A percentile compares a stretch with the other conserved stretches of the same genome.
phyloP scores from a whole-genome alignment of 2,329 filamentous ascomycete species.

The Alternaria burnsii region DNA sequence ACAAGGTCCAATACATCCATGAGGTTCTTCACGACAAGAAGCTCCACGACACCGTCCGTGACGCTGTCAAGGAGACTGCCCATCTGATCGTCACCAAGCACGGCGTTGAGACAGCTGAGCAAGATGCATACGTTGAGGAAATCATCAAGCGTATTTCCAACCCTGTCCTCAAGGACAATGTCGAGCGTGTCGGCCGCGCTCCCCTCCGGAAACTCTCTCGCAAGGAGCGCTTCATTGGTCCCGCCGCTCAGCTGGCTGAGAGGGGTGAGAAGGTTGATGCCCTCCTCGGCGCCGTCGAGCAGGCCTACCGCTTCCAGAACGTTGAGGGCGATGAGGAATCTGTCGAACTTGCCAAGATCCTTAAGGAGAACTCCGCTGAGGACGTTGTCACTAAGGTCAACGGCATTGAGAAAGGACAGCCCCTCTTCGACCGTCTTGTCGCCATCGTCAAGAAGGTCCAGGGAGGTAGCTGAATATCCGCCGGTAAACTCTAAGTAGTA shows the following conservation, averaged over 20 bases:
- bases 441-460: slow-evolving; percentile 86
- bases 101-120: slow-evolving; percentile 75
- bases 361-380: slow-evolving; percentile 75
- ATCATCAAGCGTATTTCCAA: slow-evolving; percentile 95
- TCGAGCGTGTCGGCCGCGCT: slow-evolving; percentile 93
- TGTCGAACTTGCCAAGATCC: slow-evolving; percentile 81
- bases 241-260: slow-evolving; percentile 88
- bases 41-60: slow-evolving; percentile 81
- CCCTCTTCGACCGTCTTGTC: slow-evolving; percentile 78
- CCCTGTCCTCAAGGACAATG: slow-evolving; percentile 88
- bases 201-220: slow-evolving; percentile 92
- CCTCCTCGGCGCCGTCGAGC: slow-evolving; percentile 84
- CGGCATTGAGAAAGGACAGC: slow-evolving; percentile 78
- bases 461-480: slow-evolving; percentile 32
- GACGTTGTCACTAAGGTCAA: slow-evolving; percentile 83
- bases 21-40: slow-evolving; percentile 83
- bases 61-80: slow-evolving; percentile 85
- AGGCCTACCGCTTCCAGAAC: slow-evolving; percentile 94
- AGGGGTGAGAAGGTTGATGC: slow-evolving; percentile 74
- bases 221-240: slow-evolving; percentile 95
- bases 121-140: slow-evolving; percentile 86
- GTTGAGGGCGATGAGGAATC: slow-evolving; percentile 93
- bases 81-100: slow-evolving; percentile 88
- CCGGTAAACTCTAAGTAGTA: slow-evolving; percentile 23
- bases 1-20: slow-evolving; percentile 85